These are phyloP conservation scores for Beverwykella pulmonaria DNA, from an alignment of 495 filamentous ascomycete species.

Conservation along the genomic window DNA sequence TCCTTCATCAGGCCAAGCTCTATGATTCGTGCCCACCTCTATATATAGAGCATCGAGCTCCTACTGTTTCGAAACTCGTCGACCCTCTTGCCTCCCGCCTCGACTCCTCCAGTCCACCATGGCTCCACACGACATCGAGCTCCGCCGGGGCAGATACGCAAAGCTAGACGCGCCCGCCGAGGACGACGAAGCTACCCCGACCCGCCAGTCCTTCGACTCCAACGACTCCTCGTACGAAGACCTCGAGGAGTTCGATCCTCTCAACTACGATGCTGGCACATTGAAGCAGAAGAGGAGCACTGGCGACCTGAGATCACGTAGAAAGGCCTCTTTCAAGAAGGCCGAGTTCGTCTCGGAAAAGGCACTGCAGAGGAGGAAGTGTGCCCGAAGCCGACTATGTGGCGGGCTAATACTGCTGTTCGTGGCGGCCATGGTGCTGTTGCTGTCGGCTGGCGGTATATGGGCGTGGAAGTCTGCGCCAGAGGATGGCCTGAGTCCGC, in stretches of 20 bases:
- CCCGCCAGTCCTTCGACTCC: constrained; percentile 37
- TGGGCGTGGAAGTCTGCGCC: constrained; percentile 45
- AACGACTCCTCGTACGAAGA: constrained; percentile 40
- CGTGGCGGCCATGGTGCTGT: constrained; percentile 37
- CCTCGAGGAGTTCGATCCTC: constrained; percentile 47
- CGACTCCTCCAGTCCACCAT: neutral
- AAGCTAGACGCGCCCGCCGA: constrained; percentile 33
- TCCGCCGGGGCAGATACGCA: constrained; percentile 38
- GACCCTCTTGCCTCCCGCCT: neutral
- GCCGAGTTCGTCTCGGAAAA: constrained; percentile 17
- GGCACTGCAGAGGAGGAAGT: constrained; percentile 9
- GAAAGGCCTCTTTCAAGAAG: constrained; percentile 26
- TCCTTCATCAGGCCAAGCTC: neutral
- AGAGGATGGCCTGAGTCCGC: constrained; percentile 58
- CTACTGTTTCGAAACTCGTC: constrained; percentile 13
- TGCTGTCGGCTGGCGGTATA: constrained; percentile 45
- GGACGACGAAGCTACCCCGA: constrained; percentile 25
- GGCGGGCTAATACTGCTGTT: constrained; percentile 42
- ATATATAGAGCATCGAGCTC: constrained; percentile 5
- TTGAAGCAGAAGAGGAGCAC: constrained; percentile 35
- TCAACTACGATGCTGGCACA: constrained; percentile 43
- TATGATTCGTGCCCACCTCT: neutral
- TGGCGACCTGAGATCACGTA: constrained; percentile 21
- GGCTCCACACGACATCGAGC: constrained; percentile 32
- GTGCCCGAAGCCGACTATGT: constrained; percentile 39